Percentiles rank a stretch among this genome's conserved stretches.
Conservation (phyloP, 768 basidiomycete genomes). For the Rhodotorula sphaerocarpa region DNA sequence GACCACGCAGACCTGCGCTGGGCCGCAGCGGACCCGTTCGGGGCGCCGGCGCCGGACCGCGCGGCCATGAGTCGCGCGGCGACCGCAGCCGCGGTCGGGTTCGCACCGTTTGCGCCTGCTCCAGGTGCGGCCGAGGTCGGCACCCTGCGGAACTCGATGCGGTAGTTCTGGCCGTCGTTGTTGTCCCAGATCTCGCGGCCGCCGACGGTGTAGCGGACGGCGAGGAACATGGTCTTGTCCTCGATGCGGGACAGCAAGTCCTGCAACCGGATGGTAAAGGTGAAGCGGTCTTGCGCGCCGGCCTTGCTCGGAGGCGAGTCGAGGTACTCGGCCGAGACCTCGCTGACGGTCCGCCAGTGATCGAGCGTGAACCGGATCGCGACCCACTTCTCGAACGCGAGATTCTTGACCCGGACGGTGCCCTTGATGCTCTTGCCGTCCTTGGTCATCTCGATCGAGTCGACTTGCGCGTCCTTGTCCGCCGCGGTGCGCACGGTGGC, state of each 20-base stretch:
- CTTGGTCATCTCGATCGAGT: slow-evolving; percentile 46
- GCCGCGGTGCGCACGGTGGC: slow-evolving; percentile 1
- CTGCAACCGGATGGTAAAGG: slow-evolving; percentile 63
- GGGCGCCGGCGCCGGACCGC: not conserved
- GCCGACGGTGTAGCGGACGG: slow-evolving; percentile 56
- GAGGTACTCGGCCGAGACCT: slow-evolving; percentile 70
- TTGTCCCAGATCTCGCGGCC: slow-evolving; percentile 89
- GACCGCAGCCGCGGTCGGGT: not conserved
- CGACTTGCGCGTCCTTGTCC: slow-evolving; percentile 43
- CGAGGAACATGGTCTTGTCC: slow-evolving; percentile 72
- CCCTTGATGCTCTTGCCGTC: slow-evolving; percentile 57
- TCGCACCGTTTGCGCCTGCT: too few relatives aligned
- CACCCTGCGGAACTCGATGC: slow-evolving; percentile 55
- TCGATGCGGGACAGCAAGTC: slow-evolving; percentile 69
- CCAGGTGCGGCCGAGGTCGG: not conserved
- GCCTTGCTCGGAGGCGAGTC: slow-evolving; percentile 41
- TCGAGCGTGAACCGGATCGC: slow-evolving; percentile 88
- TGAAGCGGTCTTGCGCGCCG: slow-evolving; percentile 60
- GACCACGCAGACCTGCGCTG: slow-evolving; percentile 39
- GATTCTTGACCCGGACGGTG: slow-evolving; percentile 66
- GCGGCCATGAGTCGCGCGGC: not conserved
- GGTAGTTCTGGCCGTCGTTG: slow-evolving; percentile 69
- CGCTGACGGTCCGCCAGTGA: slow-evolving; percentile 90
- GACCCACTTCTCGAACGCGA: slow-evolving; percentile 79
- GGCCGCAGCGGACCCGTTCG: slow-evolving; percentile 4